Evolutionary conservation across 306 rosid genomes (phyloP), one percentile per base, ranked within the genome.

Genomic region (Dalbergia cochinchinensis): DNA sequence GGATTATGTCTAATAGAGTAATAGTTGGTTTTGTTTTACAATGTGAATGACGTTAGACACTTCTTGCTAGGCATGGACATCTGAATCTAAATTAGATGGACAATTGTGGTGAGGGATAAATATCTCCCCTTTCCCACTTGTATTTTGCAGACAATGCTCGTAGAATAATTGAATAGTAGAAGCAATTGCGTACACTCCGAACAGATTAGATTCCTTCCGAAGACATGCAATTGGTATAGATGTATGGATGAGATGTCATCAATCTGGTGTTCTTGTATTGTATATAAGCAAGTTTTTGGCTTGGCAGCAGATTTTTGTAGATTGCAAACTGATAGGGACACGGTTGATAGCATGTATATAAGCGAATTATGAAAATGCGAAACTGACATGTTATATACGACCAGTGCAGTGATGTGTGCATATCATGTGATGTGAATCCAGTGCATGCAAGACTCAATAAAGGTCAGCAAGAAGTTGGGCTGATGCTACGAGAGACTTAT

Each of bases 71-170:
- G 57, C 15, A 13, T 51, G 3, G 57, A 51, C n/a, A 13, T 51
- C 57, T 51, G 5, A 37, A 37, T 15, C 53, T 47, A 1, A 51
- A 4, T 51, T 51, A 3, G 57, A 51, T 51, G 57, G 18, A 51
- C 5, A 15, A 51, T 51, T 68, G 51, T 41, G 80, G 76, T 12
- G 67, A 83, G 53, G 3, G 73, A 41, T 85, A 82, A 80, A 11
- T 35, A 33, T 72, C 39, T 58, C 77, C 16, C 66, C 16, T 12
- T 13, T 48, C 19, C 12, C 54, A 53, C 16, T n/a, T 31, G n/a
- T 8, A 12, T 11, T 15, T 51, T 15, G 5, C 18, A 4, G 18
- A 15, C 15, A 47, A 47, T 47, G 53, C 53, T 47, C 4, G 53
- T 47, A 47, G 53, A 47, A 14, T 11, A 11, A 1, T 47, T 11